Base-by-base conservation (phyloP, 768 basidiomycete genomes). In the Antrodiella citrinella region DNA sequence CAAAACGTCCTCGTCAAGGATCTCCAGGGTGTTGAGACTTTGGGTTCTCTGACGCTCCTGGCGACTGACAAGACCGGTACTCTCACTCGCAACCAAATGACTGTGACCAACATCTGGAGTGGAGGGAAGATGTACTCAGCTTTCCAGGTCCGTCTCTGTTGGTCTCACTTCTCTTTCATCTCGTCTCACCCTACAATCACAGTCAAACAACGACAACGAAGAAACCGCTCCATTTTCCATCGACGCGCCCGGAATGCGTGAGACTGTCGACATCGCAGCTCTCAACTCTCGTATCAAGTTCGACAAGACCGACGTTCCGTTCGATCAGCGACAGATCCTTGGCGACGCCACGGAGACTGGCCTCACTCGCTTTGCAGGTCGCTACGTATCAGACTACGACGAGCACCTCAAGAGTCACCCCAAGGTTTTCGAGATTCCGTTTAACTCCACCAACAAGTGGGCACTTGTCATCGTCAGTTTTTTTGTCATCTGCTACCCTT, bases 321-420 rank as follows among this genome's bases (percentile, higher is more conserved):
- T 85, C 50, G 74, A 77, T 18, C 66, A 82, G 61, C 72, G 83
- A 44, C 64, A 67, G 35, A 82, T 85, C 49, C 71, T 85, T 18
- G 83, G 83, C 2, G 83, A 85, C 61, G 83, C 83, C n/a, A 85
- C 83, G 3, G 83, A 85, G 66, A 82, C 82, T n/a, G 83, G 83
- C 18, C 67, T 85, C 39, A 76, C 79, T 22, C 77, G 82, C 35
- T 84, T 85, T 62, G 80, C 82, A 24, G 82, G 80, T 4, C 75
- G 76, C 35, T 69, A 73, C 52, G 60, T 83, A 9, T 51, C 65
- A 0, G 74, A 77, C 51, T 85, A 81, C 54, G 83, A 84, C 55
- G 67, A 56, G 11, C 72, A 79, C 52, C 62, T 74, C 57, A 74
- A 72, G 63, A 64, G 62, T 19, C 67, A 72, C 55, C 70, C 76